These are phyloP conservation scores for Citrus reticulata DNA, from an alignment of 345 rosid species.

Conservation along the genomic window DNA sequence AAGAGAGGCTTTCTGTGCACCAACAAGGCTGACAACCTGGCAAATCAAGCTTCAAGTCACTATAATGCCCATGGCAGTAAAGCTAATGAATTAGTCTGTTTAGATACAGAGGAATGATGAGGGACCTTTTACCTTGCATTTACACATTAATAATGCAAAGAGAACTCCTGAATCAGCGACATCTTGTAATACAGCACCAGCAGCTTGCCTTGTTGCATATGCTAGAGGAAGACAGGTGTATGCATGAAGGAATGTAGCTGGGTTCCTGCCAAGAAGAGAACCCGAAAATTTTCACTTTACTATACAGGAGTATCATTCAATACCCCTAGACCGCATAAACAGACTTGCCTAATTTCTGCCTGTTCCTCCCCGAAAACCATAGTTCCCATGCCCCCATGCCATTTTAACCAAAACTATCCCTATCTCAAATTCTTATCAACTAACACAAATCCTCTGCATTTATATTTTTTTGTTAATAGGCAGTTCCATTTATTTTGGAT, in stretches of 20 bases:
- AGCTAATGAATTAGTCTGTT: not conserved
- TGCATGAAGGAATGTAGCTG: constrained; percentile 94
- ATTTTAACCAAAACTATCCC: not conserved
- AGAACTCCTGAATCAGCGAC: constrained; percentile 85
- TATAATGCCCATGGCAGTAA: constrained; percentile 12
- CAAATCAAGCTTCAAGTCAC: constrained; percentile 22
- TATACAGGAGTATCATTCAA: not conserved
- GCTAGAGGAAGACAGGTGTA: constrained; percentile 96
- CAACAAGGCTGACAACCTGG: constrained; percentile 94
- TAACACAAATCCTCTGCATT: not conserved
- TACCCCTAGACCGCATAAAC: not conserved
- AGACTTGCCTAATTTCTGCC: not conserved
- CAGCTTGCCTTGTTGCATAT: constrained; percentile 74
- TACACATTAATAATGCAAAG: constrained; percentile 84
- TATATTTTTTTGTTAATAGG: not conserved
- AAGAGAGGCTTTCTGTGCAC: constrained; percentile 97
- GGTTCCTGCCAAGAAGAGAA: constrained; percentile 54
- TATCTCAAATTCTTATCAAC: not conserved
- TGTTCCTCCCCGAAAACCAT: not conserved
- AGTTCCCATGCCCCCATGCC: not conserved
- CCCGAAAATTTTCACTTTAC: not conserved
- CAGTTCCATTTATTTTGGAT: not conserved
- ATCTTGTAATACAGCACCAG: constrained; percentile 87
- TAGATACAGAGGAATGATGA: not conserved
- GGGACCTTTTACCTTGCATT: constrained; percentile 53